Conservation (phyloP, 202 grass and related monocot genomes). For the Saccharum hybrid region DNA sequence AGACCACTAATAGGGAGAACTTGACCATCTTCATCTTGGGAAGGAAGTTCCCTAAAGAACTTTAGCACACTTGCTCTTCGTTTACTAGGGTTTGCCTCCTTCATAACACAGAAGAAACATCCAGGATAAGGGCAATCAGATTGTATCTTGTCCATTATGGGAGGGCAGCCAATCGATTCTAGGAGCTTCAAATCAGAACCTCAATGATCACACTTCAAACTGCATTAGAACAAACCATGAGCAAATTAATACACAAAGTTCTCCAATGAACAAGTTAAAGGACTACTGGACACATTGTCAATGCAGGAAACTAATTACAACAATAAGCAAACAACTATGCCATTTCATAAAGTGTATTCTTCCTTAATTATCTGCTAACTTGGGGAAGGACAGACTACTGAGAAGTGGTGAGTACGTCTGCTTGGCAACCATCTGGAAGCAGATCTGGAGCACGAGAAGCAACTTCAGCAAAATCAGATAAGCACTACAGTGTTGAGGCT, state of each 20-base stretch:
- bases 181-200: constrained; percentile 32
- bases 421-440: not conserved
- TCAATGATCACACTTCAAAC: constrained; percentile 42
- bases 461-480: constrained; percentile 12
- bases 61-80: constrained; percentile 83
- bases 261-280: constrained; percentile 7
- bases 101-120: constrained; percentile 99
- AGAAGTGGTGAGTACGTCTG: not conserved
- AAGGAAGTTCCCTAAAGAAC: constrained; percentile 96
- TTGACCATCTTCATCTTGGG: constrained; percentile 95
- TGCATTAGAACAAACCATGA: constrained; percentile 41
- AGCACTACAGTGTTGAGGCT: not conserved
- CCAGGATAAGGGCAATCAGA: constrained; percentile 94
- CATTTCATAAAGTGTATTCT: not conserved
- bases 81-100: constrained; percentile 97
- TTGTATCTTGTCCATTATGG: constrained; percentile 67
- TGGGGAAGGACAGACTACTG: not conserved
- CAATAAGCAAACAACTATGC: constrained; percentile 12
- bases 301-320: not conserved
- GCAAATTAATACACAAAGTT: not conserved
- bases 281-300: not conserved
- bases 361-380: not conserved
- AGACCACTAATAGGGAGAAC: constrained; percentile 94
- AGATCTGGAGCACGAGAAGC: constrained; percentile 15
- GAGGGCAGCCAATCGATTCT: not conserved